Base-by-base conservation (phyloP, 2,329 filamentous ascomycete genomes). In the Aspergillus neotritici region DNA sequence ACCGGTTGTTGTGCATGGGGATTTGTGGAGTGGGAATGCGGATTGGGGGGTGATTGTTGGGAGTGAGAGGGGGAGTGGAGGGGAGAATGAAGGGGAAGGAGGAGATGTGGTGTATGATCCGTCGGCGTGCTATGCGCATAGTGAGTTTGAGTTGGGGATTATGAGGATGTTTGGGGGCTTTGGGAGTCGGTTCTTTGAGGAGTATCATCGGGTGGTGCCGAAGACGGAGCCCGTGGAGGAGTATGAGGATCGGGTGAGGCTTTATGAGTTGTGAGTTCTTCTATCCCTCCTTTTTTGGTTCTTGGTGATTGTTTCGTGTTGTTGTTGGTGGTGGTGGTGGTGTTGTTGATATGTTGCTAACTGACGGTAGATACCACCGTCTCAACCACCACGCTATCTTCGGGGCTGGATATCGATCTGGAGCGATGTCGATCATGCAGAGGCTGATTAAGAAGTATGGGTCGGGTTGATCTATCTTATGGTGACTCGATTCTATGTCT, bases 141-240 rank as follows among this genome's bases (percentile, higher is more conserved):
- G 77, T 2, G 91, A 97, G 70, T 96, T 84, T 64, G 91, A 96
- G 54, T 70, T 94, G 40, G 91, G 91, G 1, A 95, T 94, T 53
- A 96, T 96, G 89, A 79, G 78, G 40, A 94, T 96, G 89, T 97
- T 96, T 75, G 90, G 90, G 0, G 91, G 91, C 0, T 95, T 94
- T 65, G 82, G 82, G 1, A 56, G 64, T 0, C 64, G 60, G 1
- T 94, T 95, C 57, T 82, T 86, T 74, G 75, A 75, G 28, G 87
- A 93, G 61, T 97, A 96, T 62, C 79, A 86, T 62, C 64, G 71
- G 31, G 60, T 88, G 16, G 81, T 90, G 36, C 84, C 85, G 0
- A 94, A 85, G 69, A 83, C 84, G 7, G 86, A 94, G 62, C 90
- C 90, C 0, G 76, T 73, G 9, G 80, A 77, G 9, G 90, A 97